Conservation (phyloP, 1,284 basidiomycete genomes). For the Coniferiporia sulphurascens region DNA sequence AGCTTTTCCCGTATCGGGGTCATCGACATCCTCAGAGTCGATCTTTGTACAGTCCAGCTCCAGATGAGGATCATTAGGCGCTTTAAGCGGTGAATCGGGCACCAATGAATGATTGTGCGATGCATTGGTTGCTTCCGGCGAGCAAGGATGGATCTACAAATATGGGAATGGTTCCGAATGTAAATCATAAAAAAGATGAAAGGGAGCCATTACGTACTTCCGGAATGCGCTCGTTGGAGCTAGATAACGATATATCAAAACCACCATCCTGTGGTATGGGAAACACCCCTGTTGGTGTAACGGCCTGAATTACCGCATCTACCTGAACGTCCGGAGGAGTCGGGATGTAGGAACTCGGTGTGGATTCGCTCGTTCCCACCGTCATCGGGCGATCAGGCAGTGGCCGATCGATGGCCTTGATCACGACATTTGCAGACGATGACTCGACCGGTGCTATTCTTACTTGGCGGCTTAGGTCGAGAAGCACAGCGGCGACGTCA, state of each 20-base stretch:
- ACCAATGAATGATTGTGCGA: background rate
- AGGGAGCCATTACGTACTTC: background rate
- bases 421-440: constrained; percentile 2
- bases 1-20: background rate
- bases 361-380: background rate
- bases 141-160: background rate
- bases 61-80: background rate
- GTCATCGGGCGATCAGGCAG: background rate
- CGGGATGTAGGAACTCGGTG: background rate
- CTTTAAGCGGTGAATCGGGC: background rate
- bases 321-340: background rate
- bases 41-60: background rate
- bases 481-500: constrained; percentile 17
- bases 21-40: background rate
- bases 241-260: background rate
- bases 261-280: too few species aligned
- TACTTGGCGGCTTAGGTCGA: constrained; percentile 16
- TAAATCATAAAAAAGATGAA: background rate
- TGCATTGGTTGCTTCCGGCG: background rate
- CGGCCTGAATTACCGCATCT: background rate
- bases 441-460: constrained; percentile 7
- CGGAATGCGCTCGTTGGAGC: background rate
- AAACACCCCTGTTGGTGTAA: background rate
- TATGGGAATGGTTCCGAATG: background rate
- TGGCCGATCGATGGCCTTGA: background rate